These are phyloP conservation scores for Debaryomyces udenii DNA, from an alignment of 1,139 yeast species.

Conservation along the genomic window DNA sequence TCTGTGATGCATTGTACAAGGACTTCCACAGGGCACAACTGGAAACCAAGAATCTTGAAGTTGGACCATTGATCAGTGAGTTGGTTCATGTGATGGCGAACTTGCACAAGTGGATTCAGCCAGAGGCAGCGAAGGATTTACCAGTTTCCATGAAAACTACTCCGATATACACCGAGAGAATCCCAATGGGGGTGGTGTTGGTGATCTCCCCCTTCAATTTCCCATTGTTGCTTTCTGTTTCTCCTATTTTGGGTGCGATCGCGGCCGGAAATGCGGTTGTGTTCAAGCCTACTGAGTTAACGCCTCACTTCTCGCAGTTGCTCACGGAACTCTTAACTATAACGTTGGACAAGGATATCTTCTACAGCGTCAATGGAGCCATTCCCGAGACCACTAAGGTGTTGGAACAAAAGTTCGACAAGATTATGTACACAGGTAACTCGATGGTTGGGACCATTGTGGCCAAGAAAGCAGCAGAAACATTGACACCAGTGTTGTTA, in stretches of 20 bases:
- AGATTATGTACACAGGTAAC: conserved; percentile 87
- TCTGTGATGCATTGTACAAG: conserved; percentile 59
- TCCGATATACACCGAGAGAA: conserved; percentile 57
- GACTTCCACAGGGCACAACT: conserved; percentile 68
- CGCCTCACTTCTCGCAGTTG: conserved; percentile 63
- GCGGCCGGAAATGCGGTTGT: conserved; percentile 88
- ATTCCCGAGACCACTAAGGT: conserved; percentile 69
- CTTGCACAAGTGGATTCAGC: conserved; percentile 65
- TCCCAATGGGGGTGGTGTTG: conserved; percentile 77
- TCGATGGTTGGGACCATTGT: conserved; percentile 75
- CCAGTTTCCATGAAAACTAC: conserved; percentile 52
- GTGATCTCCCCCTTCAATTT: conserved; percentile 87
- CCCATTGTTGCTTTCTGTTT: conserved; percentile 67
- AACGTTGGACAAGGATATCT: conserved; percentile 57
- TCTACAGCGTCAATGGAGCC: conserved; percentile 74
- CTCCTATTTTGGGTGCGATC: conserved; percentile 78
- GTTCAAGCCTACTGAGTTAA: conserved; percentile 76
- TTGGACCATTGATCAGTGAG: conserved; percentile 55
- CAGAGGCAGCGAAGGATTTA: conserved; percentile 46
- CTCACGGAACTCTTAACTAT: conserved; percentile 57
- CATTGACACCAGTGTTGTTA: conserved; percentile 75
- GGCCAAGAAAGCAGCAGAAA: conserved; percentile 80
- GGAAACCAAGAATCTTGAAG: conserved; percentile 67
- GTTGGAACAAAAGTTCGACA: conserved; percentile 71
- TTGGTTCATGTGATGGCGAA: conserved; percentile 60